Percentiles rank a stretch among this genome's conserved stretches.
Conservation (phyloP, 169 alveolate species). For the Sarcocystis neurona region DNA sequence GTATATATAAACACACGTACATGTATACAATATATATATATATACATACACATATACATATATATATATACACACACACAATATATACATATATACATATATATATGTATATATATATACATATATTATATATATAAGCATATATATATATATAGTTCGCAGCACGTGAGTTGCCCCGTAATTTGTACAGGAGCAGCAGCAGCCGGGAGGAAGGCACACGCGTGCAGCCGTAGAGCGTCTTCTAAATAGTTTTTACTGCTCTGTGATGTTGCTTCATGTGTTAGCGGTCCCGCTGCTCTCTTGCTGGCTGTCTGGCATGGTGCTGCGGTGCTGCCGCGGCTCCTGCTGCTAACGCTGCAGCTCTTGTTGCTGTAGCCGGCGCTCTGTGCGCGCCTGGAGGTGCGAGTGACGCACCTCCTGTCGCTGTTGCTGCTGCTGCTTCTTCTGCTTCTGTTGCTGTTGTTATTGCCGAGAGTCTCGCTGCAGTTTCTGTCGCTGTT, state of each 20-base stretch:
- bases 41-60: no score
- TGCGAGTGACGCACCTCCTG: not conserved
- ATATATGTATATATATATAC: not conserved
- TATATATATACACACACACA: not conserved
- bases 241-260: no score
- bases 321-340: conserved; percentile 38
- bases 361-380: not conserved
- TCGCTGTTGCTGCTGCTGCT: conserved; percentile 30
- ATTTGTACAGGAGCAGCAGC: no score
- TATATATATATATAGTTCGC: no score
- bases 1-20: no score
- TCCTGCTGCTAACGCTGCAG: not conserved
- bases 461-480: not conserved
- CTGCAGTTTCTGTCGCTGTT: conserved; percentile 3
- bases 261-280: no score
- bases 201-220: no score
- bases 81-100: not conserved
- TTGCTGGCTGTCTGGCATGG: no score
- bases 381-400: not conserved
- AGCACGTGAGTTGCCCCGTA: no score
- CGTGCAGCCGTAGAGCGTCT: no score
- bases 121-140: not conserved
- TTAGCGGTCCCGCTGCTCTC: no score
- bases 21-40: no score
- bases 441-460: conserved; percentile 12